These are phyloP conservation scores for Uromyces viciae-fabae DNA, from an alignment of 1,284 basidiomycete species.

Conservation along the genomic window DNA sequence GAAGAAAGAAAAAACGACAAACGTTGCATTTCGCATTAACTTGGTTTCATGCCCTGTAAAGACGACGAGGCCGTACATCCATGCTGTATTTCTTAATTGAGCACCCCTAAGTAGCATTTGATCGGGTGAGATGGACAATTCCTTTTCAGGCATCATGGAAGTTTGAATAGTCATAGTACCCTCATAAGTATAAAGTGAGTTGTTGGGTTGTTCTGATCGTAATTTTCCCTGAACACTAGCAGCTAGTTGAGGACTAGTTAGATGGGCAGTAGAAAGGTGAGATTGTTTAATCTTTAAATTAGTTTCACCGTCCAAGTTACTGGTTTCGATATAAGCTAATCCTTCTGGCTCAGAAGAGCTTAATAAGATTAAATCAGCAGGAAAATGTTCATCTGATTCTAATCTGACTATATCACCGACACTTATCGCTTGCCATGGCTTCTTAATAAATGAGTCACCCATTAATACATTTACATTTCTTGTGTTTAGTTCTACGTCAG, in stretches of 20 bases:
- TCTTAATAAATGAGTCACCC: constrained; percentile 65
- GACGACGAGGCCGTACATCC: constrained; percentile 89
- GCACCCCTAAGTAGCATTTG: constrained; percentile 91
- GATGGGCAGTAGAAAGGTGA: constrained; percentile 70
- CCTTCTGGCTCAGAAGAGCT: constrained; percentile 77
- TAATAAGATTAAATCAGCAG: constrained; percentile 84
- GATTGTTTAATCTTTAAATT: constrained; percentile 99
- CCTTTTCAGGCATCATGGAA: constrained; percentile 61
- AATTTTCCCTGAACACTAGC: constrained; percentile 73
- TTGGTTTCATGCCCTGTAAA: constrained; percentile 99
- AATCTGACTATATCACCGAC: constrained; percentile 91
- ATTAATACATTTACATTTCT: constrained; percentile 73
- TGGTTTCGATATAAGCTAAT: constrained; percentile 83
- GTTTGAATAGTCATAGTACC: constrained; percentile 58
- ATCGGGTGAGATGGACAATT: constrained; percentile 87
- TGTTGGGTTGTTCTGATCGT: constrained; percentile 93
- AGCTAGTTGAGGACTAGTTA: constrained; percentile 74
- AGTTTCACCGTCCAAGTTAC: constrained; percentile 97
- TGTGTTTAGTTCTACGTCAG: constrained; percentile 86
- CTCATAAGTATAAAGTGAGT: constrained; percentile 94
- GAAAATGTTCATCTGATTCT: constrained; percentile 89
- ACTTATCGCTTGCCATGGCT: constrained; percentile 81
- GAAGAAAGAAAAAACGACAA: neutral
- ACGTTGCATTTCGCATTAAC: constrained; percentile 83
- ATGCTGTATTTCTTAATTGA: constrained; percentile 91